Evolutionary conservation across 345 rosid genomes (phyloP).

Genomic region (Eucalyptus lansdowneana): DNA sequence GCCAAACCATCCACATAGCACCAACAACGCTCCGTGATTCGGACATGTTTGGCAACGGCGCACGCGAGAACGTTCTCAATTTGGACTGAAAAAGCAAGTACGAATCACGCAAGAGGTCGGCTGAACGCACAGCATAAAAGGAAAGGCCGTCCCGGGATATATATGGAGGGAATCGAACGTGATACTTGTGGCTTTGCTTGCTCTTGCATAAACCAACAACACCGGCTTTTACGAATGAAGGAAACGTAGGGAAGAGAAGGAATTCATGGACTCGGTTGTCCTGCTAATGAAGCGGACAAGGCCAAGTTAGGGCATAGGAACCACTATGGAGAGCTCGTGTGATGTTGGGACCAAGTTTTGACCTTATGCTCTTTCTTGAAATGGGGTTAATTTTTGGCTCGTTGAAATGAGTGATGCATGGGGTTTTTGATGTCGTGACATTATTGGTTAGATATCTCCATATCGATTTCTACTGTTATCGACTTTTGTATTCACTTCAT

Average conservation of each 20-base stretch:
- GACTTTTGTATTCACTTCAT: neutral
- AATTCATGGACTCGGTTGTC: neutral
- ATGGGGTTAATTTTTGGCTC: neutral
- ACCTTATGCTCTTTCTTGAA: neutral
- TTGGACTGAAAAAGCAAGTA: neutral
- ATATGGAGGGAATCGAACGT: conserved; percentile 17
- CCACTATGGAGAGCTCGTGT: neutral
- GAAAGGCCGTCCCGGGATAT: neutral
- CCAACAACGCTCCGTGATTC: neutral
- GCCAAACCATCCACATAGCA: neutral
- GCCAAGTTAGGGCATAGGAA: neutral
- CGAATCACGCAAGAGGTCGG: neutral
- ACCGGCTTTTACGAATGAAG: neutral
- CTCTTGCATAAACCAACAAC: conserved; percentile 14
- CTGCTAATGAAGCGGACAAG: neutral
- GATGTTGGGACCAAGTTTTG: neutral
- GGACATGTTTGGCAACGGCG: neutral
- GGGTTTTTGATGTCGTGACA: neutral
- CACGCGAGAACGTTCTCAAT: neutral
- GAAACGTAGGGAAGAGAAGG: neutral
- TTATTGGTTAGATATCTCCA: neutral
- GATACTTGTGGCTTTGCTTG: conserved; percentile 16
- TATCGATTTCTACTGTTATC: neutral
- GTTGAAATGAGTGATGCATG: neutral
- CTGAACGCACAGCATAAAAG: neutral